These are phyloP conservation scores for Anisogramma anomala DNA, from an alignment of 2,329 filamentous ascomycete species.

Conservation along the genomic window DNA sequence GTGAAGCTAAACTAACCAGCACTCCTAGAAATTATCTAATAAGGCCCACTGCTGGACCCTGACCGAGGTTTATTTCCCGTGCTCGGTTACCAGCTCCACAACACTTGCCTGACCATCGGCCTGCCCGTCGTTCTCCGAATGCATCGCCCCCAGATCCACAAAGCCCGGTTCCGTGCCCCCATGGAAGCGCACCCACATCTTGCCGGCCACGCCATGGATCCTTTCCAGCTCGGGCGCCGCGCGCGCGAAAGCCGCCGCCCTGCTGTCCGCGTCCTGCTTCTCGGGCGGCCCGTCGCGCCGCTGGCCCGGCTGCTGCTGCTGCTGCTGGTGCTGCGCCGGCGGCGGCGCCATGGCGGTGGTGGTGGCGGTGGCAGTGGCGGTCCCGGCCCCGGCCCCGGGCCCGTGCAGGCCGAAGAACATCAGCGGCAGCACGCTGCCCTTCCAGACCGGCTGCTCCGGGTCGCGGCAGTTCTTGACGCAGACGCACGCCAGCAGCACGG, in stretches of 20 bases:
- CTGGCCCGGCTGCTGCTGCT: background rate
- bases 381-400: background rate
- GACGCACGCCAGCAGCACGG: constrained; percentile 13
- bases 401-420: constrained; percentile 13
- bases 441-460: constrained; percentile 16
- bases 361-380: too few relatives aligned
- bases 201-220: constrained; percentile 7
- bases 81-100: background rate
- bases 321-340: background rate
- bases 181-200: constrained; percentile 13
- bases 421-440: constrained; percentile 12
- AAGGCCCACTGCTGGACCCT: too few relatives aligned
- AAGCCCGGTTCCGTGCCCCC: constrained; percentile 11
- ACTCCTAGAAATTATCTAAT: too few relatives aligned
- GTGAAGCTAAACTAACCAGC: too few relatives aligned
- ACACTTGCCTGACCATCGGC: constrained; percentile 1
- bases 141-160: constrained; percentile 1
- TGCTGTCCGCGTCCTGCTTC: background rate
- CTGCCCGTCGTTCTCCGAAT: background rate
- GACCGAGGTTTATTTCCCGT: background rate
- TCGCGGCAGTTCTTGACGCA: constrained; percentile 13
- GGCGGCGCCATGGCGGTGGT: background rate
- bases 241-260: constrained; percentile 2
- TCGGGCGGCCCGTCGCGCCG: background rate
- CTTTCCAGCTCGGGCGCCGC: constrained; percentile 8